phyloP scores from a whole-genome alignment of 73 alveolate genomes.

The Tetrahymena elliotti region DNA sequence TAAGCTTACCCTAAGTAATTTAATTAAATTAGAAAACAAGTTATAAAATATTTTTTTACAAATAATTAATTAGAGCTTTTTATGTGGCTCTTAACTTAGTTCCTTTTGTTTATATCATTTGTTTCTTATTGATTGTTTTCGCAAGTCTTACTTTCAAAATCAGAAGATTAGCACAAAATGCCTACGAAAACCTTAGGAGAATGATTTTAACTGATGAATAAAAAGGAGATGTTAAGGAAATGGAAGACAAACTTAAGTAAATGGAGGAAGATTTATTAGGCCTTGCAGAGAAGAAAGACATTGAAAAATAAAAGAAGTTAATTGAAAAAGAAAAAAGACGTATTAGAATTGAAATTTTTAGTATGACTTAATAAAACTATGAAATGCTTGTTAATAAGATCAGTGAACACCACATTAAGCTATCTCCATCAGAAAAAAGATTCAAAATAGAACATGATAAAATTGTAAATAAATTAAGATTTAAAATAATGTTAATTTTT shows the following conservation, averaged over 20 bases:
- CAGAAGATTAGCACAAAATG: background rate
- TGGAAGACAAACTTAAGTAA: background rate
- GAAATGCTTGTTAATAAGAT: background rate
- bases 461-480: background rate
- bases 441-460: background rate
- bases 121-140: background rate
- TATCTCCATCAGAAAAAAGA: background rate
- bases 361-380: background rate
- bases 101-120: background rate
- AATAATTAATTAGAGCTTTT: background rate
- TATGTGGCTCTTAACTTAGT: background rate
- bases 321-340: background rate
- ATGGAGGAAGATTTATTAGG: background rate
- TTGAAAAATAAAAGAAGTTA: background rate
- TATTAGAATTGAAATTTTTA: background rate
- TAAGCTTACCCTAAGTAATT: background rate
- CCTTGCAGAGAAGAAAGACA: background rate
- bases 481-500: background rate
- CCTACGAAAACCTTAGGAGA: background rate
- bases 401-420: background rate
- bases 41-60: background rate
- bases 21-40: background rate
- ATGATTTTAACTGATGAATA: background rate
- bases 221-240: background rate
- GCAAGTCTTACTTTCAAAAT: background rate